Base-by-base conservation (phyloP, 306 rosid genomes). In the Quercus agrifolia region DNA sequence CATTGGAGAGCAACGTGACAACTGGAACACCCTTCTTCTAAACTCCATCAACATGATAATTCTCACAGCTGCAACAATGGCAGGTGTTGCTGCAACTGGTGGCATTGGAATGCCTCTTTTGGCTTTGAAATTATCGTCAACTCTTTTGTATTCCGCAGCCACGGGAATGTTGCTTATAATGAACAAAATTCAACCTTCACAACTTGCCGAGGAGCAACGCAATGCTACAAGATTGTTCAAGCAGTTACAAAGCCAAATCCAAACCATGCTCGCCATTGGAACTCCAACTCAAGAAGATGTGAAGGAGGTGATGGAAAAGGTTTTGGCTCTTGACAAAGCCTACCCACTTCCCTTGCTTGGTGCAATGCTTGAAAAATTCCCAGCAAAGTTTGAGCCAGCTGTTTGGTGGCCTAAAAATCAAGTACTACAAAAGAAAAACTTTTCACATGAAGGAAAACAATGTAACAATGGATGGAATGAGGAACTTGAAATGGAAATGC, bases 101-200 rank as follows among this genome's bases (percentile, higher is more conserved):
- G 81, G 79, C 3, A 61, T 25, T 0, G 82, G 73, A 55, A 86
- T 77, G 1, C 73, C 93, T 0, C 84, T 84, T 58, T 52, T 88
- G 78, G 87, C 86, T 41, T 6, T 92, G 67, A 92, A 89, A 18
- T 41, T 94, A 6, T 90, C 93, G 0, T 90, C 97, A 1, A 81
- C 90, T 28, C 75, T 90, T 0, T 75, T 92, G 25, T 94, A 89
- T 54, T 77, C 89, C 2, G 94, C 96, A 0, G 93, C 96, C 52
- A 87, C 93, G 0, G 97, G 98, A 25, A 30, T 92, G 87, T 33
- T 76, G 27, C 79, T 89, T 19, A 19, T 84, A 51, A 91, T 89
- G 85, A 92, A 88, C 88, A 92, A 92, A 82, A 80, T 90, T 71
- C 98, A 94, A 31, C 97, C 98, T 0, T 94, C 97, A 1, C 98